Evolutionary conservation across 148 eudicot species (phyloP).

Genomic region (Arbutus unedo): DNA sequence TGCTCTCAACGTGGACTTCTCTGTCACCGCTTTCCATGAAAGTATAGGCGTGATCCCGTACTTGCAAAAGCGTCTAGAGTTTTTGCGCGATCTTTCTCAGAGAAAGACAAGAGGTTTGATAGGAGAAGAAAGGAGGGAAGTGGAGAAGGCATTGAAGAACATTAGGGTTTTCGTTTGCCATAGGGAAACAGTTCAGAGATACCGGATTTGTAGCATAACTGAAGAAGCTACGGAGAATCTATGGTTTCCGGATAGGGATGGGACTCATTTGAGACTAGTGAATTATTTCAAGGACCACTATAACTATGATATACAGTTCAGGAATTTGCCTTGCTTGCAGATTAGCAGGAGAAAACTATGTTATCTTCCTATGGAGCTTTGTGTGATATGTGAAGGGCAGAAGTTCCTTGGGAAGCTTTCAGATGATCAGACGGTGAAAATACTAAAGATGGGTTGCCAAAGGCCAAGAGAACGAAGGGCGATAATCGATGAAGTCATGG

Average conservation of each 20-base stretch:
- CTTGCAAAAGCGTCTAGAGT: constrained; percentile 64
- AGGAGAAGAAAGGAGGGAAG: constrained; percentile 60
- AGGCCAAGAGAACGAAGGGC: constrained; percentile 73
- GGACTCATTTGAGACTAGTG: constrained; percentile 51
- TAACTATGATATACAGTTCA: constrained; percentile 64
- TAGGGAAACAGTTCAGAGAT: constrained; percentile 77
- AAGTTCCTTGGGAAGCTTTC: constrained; percentile 89
- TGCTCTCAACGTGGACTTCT: constrained; percentile 79
- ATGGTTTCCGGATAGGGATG: constrained; percentile 75
- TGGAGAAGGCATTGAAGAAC: constrained; percentile 72
- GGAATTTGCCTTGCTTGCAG: constrained; percentile 88
- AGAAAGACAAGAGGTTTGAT: constrained; percentile 46
- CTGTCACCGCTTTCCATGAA: constrained; percentile 94
- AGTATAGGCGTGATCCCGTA: constrained; percentile 73
- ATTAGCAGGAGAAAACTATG: constrained; percentile 81
- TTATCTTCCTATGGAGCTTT: constrained; percentile 95
- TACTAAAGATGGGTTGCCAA: constrained; percentile 87
- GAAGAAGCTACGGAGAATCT: constrained; percentile 69
- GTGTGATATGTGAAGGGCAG: constrained; percentile 92
- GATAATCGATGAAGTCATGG: constrained; percentile 68
- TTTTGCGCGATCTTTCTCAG: constrained; percentile 47
- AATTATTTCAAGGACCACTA: constrained; percentile 87
- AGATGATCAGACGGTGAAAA: constrained; percentile 82
- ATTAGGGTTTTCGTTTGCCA: constrained; percentile 82
- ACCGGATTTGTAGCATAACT: constrained; percentile 70